A percentile compares a stretch with the other conserved stretches of the same genome.
phyloP scores from a whole-genome alignment of 805 yeast genomes.

The Pichia phayaonensis region DNA sequence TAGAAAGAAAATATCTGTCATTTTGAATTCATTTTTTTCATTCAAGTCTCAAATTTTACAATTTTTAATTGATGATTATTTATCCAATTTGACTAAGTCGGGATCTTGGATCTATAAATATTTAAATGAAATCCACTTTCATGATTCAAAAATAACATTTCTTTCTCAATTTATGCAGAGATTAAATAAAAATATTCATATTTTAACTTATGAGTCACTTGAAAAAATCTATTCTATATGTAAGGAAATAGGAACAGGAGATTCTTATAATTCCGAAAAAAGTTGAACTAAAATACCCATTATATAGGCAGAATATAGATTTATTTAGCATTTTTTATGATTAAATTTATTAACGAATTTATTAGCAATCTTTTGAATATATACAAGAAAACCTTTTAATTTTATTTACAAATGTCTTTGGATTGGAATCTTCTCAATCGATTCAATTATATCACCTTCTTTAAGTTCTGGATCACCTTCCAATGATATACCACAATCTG shows the following conservation, averaged over 20 bases:
- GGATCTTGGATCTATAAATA: conserved; percentile 13
- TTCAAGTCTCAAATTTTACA: conserved; percentile 5
- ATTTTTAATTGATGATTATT: conserved; percentile 7
- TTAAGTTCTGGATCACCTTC: conserved; percentile 27
- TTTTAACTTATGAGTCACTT: neutral
- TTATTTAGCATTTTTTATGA: neutral
- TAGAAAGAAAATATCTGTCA: conserved; percentile 13
- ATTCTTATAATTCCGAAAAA: neutral
- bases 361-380: neutral
- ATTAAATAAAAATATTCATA: neutral
- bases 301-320: neutral
- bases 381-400: neutral
- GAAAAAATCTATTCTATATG: neutral
- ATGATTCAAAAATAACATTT: conserved; percentile 19
- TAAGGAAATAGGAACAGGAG: neutral
- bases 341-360: neutral
- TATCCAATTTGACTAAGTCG: neutral
- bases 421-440: conserved; percentile 56
- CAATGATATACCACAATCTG: conserved; percentile 83
- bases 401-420: conserved; percentile 40
- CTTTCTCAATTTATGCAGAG: conserved; percentile 5
- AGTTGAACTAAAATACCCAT: neutral
- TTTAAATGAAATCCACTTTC: conserved; percentile 15
- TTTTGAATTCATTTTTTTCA: conserved; percentile 8
- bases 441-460: conserved; percentile 70